Evolutionary conservation across 2,329 filamentous ascomycete species (phyloP).

Genomic region (Oidium heveae): DNA sequence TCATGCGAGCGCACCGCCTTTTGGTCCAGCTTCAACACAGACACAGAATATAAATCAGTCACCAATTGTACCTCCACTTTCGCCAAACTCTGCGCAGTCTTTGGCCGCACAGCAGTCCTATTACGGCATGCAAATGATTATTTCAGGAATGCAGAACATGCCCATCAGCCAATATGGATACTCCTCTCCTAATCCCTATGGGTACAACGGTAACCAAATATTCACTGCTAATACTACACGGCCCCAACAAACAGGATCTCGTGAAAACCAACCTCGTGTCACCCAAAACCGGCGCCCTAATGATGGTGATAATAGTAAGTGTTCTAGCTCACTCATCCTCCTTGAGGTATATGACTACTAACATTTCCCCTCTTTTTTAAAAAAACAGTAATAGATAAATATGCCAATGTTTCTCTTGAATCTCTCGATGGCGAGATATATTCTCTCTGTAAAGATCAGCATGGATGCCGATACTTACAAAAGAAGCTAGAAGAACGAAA

Average conservation of each 20-base stretch:
- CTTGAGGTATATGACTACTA: too few relatives aligned
- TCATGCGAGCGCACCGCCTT: conserved; percentile 57
- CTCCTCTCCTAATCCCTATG: conserved; percentile 27
- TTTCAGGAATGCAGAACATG: conserved; percentile 44
- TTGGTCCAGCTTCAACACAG: conserved; percentile 35
- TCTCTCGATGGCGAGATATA: conserved; percentile 66
- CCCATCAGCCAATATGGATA: conserved; percentile 28
- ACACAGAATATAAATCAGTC: conserved; percentile 11
- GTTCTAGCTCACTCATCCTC: too few relatives aligned
- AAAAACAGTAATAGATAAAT: conserved; percentile 44
- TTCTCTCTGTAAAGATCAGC: conserved; percentile 84
- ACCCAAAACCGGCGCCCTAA: conserved; percentile 52
- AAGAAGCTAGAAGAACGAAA: conserved; percentile 87
- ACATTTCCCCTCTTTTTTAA: too few relatives aligned
- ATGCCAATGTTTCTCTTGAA: conserved; percentile 61
- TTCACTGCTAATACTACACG: neutral
- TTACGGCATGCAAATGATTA: conserved; percentile 31
- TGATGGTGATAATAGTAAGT: conserved; percentile 43
- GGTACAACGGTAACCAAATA: conserved; percentile 5
- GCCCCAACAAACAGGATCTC: conserved; percentile 20
- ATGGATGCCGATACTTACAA: conserved; percentile 88
- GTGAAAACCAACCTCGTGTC: conserved; percentile 52
- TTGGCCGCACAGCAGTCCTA: conserved; percentile 6
- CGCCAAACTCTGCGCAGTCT: conserved; percentile 9
- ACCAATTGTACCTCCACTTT: conserved; percentile 9